Base-by-base conservation (phyloP, 73 alveolate genomes). In the Tetrahymena borealis region DNA sequence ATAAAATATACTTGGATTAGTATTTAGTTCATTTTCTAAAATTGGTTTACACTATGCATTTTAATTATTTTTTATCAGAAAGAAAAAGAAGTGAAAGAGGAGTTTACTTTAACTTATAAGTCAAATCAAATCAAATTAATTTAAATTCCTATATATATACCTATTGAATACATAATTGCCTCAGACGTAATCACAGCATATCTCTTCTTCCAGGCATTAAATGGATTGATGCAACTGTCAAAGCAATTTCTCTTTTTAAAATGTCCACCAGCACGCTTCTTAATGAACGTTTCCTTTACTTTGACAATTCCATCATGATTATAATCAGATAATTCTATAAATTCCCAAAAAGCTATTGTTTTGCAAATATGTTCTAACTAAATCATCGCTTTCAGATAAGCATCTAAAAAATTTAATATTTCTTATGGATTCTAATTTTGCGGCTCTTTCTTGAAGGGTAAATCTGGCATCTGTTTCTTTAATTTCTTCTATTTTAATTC, bases 81-180 rank as follows among this genome's bases (percentile, higher is more conserved):
- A n/a, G n/a, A n/a, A n/a, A n/a, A n/a, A n/a, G n/a, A n/a, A n/a
- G n/a, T n/a, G n/a, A n/a, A n/a, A n/a, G n/a, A n/a, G n/a, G n/a
- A n/a, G n/a, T n/a, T n/a, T n/a, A n/a, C n/a, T n/a, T n/a, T n/a
- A n/a, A n/a, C n/a, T n/a, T n/a, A n/a, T n/a, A n/a, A n/a, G n/a
- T n/a, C n/a, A n/a, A n/a, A 20, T 12, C 38, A 0, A 60, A 60
- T 60, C 28, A 3, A 24, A 18, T 15, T 15, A 18, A n/a, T 60
- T 15, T 60, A 18, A 24, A 13, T 18, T 32, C 85, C 33, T 24
- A 28, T 24, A 31, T 32, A 24, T 36, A 85, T 35, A 85, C 42
- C 36, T 18, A 32, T 85, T 31, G 78, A 43, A 43, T 92, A 92
- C 93, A 38, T 94, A 39, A 94, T 40, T 38, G 90, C 92, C 15